Base-by-base conservation (phyloP, 2,329 filamentous ascomycete species). In the Fusarium denticulatum region DNA sequence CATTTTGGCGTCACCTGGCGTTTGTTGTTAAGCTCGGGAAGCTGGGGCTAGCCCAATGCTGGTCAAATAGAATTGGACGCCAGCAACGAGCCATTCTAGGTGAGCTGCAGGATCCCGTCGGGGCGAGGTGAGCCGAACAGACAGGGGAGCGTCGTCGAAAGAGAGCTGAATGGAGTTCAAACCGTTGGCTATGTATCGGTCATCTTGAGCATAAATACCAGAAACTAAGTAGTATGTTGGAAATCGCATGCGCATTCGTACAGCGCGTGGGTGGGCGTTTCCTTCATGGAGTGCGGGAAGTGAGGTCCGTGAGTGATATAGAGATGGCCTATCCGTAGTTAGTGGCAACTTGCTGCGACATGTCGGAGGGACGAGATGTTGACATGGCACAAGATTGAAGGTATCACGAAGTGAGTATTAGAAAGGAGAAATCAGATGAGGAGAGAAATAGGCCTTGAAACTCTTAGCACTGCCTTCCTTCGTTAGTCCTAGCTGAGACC, bases 1-100 rank as follows among this genome's bases (percentile, higher is more conserved):
- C 77, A 78, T 77, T 78, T 78, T 78, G 76, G 69, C 72, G 69
- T 69, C 68, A 71, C 71, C 73, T 71, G 57, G 65, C 61, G 76
- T 64, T 67, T 69, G 64, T 63, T 73, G 64, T 74, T 53, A 67
- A 67, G 60, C 61, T 76, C 74, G 67, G 71, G 52, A 59, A 66
- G 61, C 70, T 74, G 72, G 65, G 67, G 60, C 62, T 74, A 64
- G 67, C 57, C 71, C 62, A 55, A 47, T 65, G 47, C 68, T 74
- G 64, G 67, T 68, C 75, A 60, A 75, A 70, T 75, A 55, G 58
- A 52, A 70, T 56, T 57, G 50, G 53, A 59, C 67, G 58, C 60
- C 66, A 53, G 49, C 37, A 36, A 67, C 74, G 64, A 67, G 50
- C 75, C 76, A 72, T 70, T 77, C 68, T 66, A 50, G 73, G 74